Conservation (phyloP, 2,329 filamentous ascomycete genomes). For the Neonectria sp. region DNA sequence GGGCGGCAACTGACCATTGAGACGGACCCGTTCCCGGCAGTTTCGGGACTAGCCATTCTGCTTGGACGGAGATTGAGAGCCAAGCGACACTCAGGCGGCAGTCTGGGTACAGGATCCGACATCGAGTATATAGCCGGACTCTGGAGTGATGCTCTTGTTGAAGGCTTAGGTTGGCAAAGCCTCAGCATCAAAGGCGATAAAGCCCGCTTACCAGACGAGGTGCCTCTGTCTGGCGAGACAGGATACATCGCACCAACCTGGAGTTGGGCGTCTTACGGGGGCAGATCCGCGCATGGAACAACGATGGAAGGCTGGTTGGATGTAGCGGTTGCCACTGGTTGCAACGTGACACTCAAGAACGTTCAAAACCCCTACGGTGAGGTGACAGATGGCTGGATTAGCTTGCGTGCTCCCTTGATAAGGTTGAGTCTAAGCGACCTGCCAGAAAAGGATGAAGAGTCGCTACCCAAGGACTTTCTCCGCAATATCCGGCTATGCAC, state of each 20-base stretch:
- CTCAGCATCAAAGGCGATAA: background rate
- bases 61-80: background rate
- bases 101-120: background rate
- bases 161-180: slow-evolving; percentile 9
- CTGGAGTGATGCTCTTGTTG: slow-evolving; percentile 11
- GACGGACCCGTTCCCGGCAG: slow-evolving; percentile 9
- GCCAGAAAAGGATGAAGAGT: background rate
- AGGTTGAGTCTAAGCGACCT: background rate
- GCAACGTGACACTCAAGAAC: slow-evolving; percentile 15
- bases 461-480: background rate
- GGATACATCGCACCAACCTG: slow-evolving; percentile 29
- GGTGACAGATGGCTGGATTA: slow-evolving; percentile 15
- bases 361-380: slow-evolving; percentile 23
- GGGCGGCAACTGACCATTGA: background rate
- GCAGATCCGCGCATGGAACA: background rate
- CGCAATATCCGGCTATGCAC: slow-evolving; percentile 23
- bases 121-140: slow-evolving; percentile 19
- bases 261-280: slow-evolving; percentile 21
- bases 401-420: slow-evolving; percentile 1
- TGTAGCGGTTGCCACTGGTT: slow-evolving; percentile 1
- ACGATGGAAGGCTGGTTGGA: slow-evolving; percentile 15
- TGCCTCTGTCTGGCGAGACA: slow-evolving; percentile 4
- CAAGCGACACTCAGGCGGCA: too few relatives aligned
- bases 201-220: background rate
- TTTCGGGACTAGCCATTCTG: slow-evolving; percentile 8